Conservation (phyloP, 352 stramenopile genomes). For the Globisporangium perplexum region DNA sequence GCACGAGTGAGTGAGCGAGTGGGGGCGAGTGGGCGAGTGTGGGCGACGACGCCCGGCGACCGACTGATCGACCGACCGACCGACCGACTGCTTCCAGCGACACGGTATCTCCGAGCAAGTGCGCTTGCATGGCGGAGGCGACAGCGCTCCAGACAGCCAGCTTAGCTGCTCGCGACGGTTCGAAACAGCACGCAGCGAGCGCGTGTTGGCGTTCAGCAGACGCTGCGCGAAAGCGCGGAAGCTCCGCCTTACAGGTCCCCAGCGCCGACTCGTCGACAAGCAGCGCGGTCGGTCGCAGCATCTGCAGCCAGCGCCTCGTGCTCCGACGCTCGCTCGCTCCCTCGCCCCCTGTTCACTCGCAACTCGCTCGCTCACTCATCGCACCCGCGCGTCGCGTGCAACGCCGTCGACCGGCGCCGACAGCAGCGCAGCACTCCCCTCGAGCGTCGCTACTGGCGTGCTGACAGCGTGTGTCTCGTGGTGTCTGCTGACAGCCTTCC, state of each 20-base stretch:
- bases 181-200: not conserved
- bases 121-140: too few species aligned
- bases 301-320: not conserved
- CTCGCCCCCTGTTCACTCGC: too few species aligned
- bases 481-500: slow-evolving; percentile 42
- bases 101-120: too few species aligned
- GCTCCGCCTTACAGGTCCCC: not conserved
- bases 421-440: not conserved
- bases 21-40: not conserved
- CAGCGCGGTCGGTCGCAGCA: not conserved
- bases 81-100: not conserved
- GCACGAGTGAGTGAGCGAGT: not conserved
- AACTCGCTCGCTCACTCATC: not conserved
- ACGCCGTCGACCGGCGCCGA: too few species aligned
- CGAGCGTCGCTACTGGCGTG: not conserved
- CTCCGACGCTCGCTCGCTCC: too few species aligned
- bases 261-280: not conserved
- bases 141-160: not conserved
- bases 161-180: not conserved
- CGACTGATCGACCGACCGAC: not conserved
- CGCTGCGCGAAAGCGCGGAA: too few species aligned
- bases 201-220: too few species aligned
- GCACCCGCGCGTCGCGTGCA: too few species aligned
- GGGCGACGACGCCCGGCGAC: not conserved
- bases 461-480: not conserved